Evolutionary conservation across 2,329 filamentous ascomycete genomes (phyloP).

Genomic region (Fusarium beomiforme): DNA sequence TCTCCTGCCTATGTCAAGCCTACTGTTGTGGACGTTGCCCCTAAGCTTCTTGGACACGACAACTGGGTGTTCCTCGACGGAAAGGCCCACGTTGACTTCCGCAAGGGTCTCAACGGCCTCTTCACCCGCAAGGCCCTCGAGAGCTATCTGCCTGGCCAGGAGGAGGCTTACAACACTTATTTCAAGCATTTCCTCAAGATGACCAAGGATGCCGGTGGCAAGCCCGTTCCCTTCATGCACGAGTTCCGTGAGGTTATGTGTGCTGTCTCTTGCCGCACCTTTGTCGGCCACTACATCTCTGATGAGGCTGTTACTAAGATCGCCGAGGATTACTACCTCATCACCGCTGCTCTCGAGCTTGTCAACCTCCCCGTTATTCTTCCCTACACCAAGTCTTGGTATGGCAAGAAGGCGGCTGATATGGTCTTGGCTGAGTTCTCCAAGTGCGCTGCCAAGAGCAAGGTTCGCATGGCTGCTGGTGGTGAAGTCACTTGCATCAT

Average conservation of each 20-base stretch:
- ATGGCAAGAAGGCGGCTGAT: slow-evolving; percentile 94
- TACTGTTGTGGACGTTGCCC: slow-evolving; percentile 92
- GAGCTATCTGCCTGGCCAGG: slow-evolving; percentile 88
- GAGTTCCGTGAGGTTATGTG: slow-evolving; percentile 95
- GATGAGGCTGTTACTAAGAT: slow-evolving; percentile 93
- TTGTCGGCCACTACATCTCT: slow-evolving; percentile 94
- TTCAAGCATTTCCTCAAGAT: slow-evolving; percentile 81
- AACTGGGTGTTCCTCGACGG: slow-evolving; percentile 99
- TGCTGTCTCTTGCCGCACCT: slow-evolving; percentile 94
- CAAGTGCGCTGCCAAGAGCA: slow-evolving; percentile 92
- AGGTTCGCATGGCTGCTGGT: slow-evolving; percentile 89
- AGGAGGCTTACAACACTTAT: slow-evolving; percentile 90
- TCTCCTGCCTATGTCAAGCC: slow-evolving; percentile 92
- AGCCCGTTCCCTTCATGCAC: slow-evolving; percentile 88
- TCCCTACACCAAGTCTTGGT: slow-evolving; percentile 95
- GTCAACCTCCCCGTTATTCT: slow-evolving; percentile 99
- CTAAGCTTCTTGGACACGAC: slow-evolving; percentile 89
- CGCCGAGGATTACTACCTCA: slow-evolving; percentile 95
- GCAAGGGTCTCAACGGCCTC: slow-evolving; percentile 92
- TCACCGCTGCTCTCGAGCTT: slow-evolving; percentile 93
- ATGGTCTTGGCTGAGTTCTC: slow-evolving; percentile 91
- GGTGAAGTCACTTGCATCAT: slow-evolving; percentile 91
- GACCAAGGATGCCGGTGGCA: slow-evolving; percentile 75
- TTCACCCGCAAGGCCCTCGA: slow-evolving; percentile 93
- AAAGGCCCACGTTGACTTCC: slow-evolving; percentile 94